These are phyloP conservation scores for Beauveria rudraprayagi DNA, from an alignment of 2,329 filamentous ascomycete species.

Conservation along the genomic window DNA sequence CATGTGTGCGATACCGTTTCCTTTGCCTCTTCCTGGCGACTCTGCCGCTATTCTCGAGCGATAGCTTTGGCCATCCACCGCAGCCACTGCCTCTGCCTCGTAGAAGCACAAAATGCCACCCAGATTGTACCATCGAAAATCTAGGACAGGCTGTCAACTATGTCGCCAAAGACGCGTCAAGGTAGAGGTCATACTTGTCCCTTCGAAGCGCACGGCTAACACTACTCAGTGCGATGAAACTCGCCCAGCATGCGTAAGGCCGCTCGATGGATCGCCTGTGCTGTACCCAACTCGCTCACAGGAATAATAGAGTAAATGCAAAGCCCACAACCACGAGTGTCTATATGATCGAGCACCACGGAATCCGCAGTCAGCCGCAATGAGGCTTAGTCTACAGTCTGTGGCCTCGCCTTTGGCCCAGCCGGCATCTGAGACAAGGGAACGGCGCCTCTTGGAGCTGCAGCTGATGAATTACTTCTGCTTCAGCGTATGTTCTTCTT, in stretches of 20 bases:
- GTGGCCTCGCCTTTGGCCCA: not conserved
- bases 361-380: not conserved
- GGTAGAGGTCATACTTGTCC: constrained; percentile 7
- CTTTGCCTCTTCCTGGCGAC: not conserved
- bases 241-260: constrained; percentile 17
- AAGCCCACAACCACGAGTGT: constrained; percentile 16
- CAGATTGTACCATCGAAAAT: constrained; percentile 22
- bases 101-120: constrained; percentile 14
- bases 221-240: constrained; percentile 16
- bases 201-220: not conserved
- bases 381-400: not conserved
- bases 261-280: not conserved
- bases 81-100: not conserved
- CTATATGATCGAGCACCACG: constrained; percentile 14
- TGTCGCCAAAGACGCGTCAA: constrained; percentile 21
- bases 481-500: constrained; percentile 13
- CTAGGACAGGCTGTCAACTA: constrained; percentile 21
- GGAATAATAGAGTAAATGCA: constrained; percentile 15
- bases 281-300: not conserved
- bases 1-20: not conserved
- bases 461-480: constrained; percentile 17
- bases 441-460: constrained; percentile 18
- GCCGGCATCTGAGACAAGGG: constrained; percentile 11
- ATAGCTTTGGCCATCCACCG: not conserved
- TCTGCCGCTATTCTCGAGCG: not conserved